Conservation (phyloP, 2,329 filamentous ascomycete genomes). For the Plenodomus tracheiphilus region DNA sequence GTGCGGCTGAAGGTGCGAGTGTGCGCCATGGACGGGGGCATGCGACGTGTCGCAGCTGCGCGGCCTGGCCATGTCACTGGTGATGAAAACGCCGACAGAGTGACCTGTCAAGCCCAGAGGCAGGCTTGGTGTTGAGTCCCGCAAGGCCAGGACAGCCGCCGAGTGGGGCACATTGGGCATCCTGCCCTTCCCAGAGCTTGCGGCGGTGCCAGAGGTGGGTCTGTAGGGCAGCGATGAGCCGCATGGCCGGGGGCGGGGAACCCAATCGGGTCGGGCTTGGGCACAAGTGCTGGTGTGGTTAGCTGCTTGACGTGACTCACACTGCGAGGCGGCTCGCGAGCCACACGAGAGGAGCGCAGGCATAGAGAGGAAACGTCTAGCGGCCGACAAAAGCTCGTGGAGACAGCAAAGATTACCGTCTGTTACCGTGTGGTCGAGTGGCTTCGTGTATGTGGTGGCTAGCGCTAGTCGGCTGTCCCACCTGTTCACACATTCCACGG, state of each 20-base stretch:
- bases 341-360: constrained; percentile 13
- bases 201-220: constrained; percentile 26
- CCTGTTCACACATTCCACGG: constrained; percentile 18
- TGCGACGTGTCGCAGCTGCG: neutral
- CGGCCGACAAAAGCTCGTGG: constrained; percentile 13
- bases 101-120: neutral
- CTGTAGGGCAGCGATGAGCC: constrained; percentile 34
- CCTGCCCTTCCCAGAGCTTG: constrained; percentile 15
- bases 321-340: constrained; percentile 9
- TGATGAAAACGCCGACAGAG: neutral
- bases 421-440: constrained; percentile 1
- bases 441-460: constrained; percentile 6
- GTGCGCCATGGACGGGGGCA: neutral
- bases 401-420: constrained; percentile 1
- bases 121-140: neutral
- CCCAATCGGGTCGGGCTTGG: constrained; percentile 28
- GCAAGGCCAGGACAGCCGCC: constrained; percentile 24
- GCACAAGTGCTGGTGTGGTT: constrained; percentile 14
- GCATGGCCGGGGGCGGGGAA: constrained; percentile 20
- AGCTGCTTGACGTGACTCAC: constrained; percentile 25
- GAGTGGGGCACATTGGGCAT: constrained; percentile 27
- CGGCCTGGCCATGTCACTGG: neutral
- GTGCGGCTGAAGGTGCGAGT: neutral
- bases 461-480: constrained; percentile 22
- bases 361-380: constrained; percentile 1